These are phyloP conservation scores for Wickerhamiella dianesei DNA, from an alignment of 805 yeast species.

Conservation along the genomic window DNA sequence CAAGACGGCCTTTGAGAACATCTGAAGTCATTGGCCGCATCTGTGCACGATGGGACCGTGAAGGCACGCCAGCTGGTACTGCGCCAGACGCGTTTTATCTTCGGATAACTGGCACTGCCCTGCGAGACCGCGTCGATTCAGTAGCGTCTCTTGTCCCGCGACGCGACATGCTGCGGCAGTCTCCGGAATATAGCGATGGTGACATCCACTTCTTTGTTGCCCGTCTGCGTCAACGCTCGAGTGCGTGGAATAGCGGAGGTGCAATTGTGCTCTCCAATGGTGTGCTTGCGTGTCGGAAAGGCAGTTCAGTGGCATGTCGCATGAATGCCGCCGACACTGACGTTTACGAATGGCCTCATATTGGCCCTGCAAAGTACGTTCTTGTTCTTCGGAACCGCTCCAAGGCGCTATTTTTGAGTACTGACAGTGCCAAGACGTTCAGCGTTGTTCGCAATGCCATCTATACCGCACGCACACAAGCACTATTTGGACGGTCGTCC, in stretches of 20 bases:
- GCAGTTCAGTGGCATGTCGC: constrained; percentile 6
- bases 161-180: constrained; percentile 21
- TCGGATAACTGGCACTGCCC: constrained; percentile 15
- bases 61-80: no score
- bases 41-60: constrained; percentile 16
- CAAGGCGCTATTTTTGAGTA: constrained; percentile 15
- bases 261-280: neutral
- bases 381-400: constrained; percentile 19
- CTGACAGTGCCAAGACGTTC: constrained; percentile 18
- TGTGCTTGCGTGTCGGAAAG: neutral
- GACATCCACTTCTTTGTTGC: constrained; percentile 12
- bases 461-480: constrained; percentile 20
- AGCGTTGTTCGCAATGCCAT: constrained; percentile 21
- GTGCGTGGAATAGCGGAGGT: constrained; percentile 11
- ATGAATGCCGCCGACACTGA: constrained; percentile 10
- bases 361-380: constrained; percentile 16
- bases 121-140: constrained; percentile 18
- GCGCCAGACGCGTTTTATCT: constrained; percentile 7
- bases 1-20: constrained; percentile 20
- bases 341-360: constrained; percentile 15
- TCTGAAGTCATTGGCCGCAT: constrained; percentile 17
- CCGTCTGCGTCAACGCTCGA: neutral
- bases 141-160: constrained; percentile 24
- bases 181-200: constrained; percentile 13
- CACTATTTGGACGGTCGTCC: constrained; percentile 1